phyloP scores from a whole-genome alignment of 805 yeast species.

The Maudiozyma turicensis region DNA sequence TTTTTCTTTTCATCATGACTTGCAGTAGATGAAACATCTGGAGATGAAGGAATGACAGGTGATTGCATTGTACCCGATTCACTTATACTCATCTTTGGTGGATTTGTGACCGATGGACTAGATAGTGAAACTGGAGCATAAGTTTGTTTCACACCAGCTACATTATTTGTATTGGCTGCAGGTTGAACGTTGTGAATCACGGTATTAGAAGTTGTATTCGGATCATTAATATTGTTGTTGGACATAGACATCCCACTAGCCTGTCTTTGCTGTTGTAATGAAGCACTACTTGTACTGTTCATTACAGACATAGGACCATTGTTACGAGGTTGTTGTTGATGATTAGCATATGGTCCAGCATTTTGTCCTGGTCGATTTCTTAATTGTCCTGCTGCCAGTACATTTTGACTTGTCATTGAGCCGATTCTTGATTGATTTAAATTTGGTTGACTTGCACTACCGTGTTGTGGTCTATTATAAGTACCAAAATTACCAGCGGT shows the following conservation, averaged over 20 bases:
- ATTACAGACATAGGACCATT: neutral
- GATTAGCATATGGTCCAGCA: constrained; percentile 1
- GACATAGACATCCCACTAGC: constrained; percentile 19
- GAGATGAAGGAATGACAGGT: neutral
- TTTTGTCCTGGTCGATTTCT: constrained; percentile 11
- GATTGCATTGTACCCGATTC: neutral
- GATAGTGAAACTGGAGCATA: constrained; percentile 1
- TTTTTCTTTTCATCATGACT: constrained; percentile 13
- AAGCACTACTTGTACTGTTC: constrained; percentile 1
- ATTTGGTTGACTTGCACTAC: neutral
- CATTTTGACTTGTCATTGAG: constrained; percentile 19
- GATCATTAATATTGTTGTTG: constrained; percentile 7
- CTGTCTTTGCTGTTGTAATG: constrained; percentile 15
- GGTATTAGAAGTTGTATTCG: constrained; percentile 17
- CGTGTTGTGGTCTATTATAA: constrained; percentile 8
- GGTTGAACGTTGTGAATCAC: constrained; percentile 13
- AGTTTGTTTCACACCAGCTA: constrained; percentile 3
- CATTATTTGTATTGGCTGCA: constrained; percentile 1
- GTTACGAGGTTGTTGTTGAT: neutral
- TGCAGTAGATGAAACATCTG: neutral
- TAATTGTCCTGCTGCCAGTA: constrained; percentile 7
- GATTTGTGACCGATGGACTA: neutral
- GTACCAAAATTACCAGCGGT: neutral
- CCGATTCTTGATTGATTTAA: constrained; percentile 18
- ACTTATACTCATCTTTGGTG: neutral